phyloP scores from a whole-genome alignment of 306 rosid genomes.

The Biancaea sappan region DNA sequence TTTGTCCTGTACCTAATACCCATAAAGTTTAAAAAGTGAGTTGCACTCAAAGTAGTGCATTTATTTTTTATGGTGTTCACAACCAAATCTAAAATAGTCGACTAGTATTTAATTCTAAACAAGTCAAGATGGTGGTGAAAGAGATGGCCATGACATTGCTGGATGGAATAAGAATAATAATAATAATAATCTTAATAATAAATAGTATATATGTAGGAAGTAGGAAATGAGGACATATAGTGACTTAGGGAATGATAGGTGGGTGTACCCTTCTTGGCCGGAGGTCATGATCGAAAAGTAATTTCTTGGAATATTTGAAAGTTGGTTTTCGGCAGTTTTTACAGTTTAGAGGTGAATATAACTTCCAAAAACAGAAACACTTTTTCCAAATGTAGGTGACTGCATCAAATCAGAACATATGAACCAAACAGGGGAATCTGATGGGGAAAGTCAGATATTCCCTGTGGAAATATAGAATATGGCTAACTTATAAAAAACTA shows the following conservation, averaged over 20 bases:
- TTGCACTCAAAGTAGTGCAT: constrained; percentile 66
- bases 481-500: neutral
- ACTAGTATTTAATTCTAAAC: constrained; percentile 14
- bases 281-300: constrained; percentile 32
- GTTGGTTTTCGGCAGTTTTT: constrained; percentile 55
- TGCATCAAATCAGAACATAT: constrained; percentile 39
- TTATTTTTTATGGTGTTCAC: constrained; percentile 29
- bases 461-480: constrained; percentile 12
- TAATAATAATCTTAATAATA: neutral
- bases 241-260: constrained; percentile 42
- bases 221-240: constrained; percentile 26
- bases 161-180: neutral
- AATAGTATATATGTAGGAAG: constrained; percentile 6
- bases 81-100: constrained; percentile 27
- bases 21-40: constrained; percentile 52
- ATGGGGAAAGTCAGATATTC: neutral
- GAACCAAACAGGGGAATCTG: constrained; percentile 31
- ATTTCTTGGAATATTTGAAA: constrained; percentile 46
- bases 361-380: constrained; percentile 52
- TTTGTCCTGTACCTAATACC: constrained; percentile 72
- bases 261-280: constrained; percentile 44
- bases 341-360: constrained; percentile 56
- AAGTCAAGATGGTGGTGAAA: constrained; percentile 32
- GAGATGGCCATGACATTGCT: constrained; percentile 33
- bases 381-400: constrained; percentile 43